phyloP scores from a whole-genome alignment of 192 early-diverging fungal genomes.

The Podila epigama region DNA sequence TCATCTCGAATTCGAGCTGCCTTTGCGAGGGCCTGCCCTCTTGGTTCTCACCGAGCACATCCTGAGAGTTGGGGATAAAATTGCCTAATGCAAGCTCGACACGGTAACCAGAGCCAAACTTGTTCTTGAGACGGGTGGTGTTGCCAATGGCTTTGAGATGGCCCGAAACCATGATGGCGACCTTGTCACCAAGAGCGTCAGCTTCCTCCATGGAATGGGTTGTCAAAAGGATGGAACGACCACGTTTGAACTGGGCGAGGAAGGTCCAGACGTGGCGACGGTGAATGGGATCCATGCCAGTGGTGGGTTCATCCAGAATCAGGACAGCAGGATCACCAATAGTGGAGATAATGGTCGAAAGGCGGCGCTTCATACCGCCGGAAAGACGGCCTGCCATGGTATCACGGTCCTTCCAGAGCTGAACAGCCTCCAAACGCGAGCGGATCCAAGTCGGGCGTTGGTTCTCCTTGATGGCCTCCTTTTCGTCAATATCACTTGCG shows the following conservation, averaged over 20 bases:
- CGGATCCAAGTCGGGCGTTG: constrained; percentile 31
- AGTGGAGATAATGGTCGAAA: constrained; percentile 76
- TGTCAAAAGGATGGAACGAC: constrained; percentile 73
- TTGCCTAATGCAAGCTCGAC: constrained; percentile 66
- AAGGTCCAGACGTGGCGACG: constrained; percentile 82
- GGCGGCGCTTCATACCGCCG: constrained; percentile 78
- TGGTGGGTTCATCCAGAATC: constrained; percentile 72
- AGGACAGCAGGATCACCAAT: constrained; percentile 69
- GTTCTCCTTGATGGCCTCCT: constrained; percentile 65
- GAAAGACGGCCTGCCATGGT: constrained; percentile 70
- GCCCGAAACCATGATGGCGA: constrained; percentile 71
- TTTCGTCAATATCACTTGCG: constrained; percentile 12
- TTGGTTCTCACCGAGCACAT: background rate
- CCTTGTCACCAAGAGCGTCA: constrained; percentile 65
- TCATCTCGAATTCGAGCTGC: constrained; percentile 44
- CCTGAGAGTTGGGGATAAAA: constrained; percentile 25
- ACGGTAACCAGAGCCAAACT: constrained; percentile 78
- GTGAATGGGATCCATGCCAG: constrained; percentile 81
- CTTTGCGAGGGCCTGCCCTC: constrained; percentile 47
- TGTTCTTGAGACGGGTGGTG: constrained; percentile 69
- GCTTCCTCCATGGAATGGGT: constrained; percentile 83
- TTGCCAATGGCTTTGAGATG: constrained; percentile 68
- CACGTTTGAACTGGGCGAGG: constrained; percentile 77
- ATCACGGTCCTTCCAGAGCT: constrained; percentile 70
- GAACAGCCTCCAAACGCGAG: constrained; percentile 67